Evolutionary conservation across 1,139 yeast species (phyloP).

Genomic region (Candida buenavistaensis): DNA sequence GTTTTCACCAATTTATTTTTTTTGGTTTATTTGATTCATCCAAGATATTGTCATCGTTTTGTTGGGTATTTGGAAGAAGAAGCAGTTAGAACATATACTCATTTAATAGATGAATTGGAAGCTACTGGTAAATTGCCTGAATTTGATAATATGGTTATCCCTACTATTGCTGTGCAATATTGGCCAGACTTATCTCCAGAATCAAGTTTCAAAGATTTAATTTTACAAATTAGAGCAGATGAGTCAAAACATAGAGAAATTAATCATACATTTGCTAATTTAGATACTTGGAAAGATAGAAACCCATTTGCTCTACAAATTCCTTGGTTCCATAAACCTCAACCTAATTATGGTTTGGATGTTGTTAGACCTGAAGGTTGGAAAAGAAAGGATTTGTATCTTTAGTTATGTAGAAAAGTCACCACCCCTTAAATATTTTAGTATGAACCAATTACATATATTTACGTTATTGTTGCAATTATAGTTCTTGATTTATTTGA

Average conservation of each 20-base stretch:
- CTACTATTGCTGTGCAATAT: slow-evolving; percentile 61
- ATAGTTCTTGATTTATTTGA: no score
- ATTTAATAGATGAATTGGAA: slow-evolving; percentile 55
- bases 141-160: slow-evolving; percentile 45
- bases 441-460: no score
- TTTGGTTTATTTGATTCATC: slow-evolving; percentile 57
- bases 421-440: no score
- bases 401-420: slow-evolving; percentile 9
- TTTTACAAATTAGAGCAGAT: slow-evolving; percentile 58
- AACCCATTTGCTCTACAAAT: slow-evolving; percentile 66
- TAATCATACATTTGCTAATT: slow-evolving; percentile 72
- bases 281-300: slow-evolving; percentile 53
- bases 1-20: slow-evolving; percentile 69
- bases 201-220: slow-evolving; percentile 59
- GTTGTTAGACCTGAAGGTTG: slow-evolving; percentile 56
- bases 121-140: slow-evolving; percentile 52
- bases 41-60: slow-evolving; percentile 70
- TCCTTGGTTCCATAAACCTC: slow-evolving; percentile 39
- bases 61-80: slow-evolving; percentile 82
- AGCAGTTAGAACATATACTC: slow-evolving; percentile 71
- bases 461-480: no score
- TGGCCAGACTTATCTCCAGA: slow-evolving; percentile 55
- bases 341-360: slow-evolving; percentile 56
- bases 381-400: slow-evolving; percentile 54
- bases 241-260: slow-evolving; percentile 79